These are phyloP conservation scores for Kwoniella botswanensis DNA, from an alignment of 768 basidiomycete species.

Conservation along the genomic window DNA sequence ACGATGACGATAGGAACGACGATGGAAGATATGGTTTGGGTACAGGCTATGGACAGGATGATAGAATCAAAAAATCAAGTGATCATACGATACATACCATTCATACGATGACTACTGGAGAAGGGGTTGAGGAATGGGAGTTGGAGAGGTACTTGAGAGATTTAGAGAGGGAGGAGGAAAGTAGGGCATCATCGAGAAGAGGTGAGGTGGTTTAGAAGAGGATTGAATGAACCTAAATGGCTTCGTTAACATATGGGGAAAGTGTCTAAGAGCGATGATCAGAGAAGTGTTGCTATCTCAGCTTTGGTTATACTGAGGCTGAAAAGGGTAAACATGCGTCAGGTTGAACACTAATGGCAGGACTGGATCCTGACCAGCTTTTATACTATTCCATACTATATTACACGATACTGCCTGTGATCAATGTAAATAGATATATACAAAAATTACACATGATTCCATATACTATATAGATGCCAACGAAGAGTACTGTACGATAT, in stretches of 20 bases:
- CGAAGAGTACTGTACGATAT: too few relatives aligned
- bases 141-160: conserved; percentile 34
- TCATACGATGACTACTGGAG: conserved; percentile 23
- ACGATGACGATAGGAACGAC: conserved; percentile 1
- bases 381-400: too few relatives aligned
- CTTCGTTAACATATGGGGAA: too few relatives aligned
- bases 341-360: neutral
- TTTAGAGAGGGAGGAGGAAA: conserved; percentile 12
- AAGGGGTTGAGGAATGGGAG: conserved; percentile 38
- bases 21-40: neutral
- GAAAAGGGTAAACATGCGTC: neutral
- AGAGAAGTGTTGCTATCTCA: too few relatives aligned
- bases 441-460: too few relatives aligned
- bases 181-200: neutral
- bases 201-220: neutral
- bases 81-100: conserved; percentile 14
- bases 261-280: too few relatives aligned
- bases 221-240: neutral
- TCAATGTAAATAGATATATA: too few relatives aligned
- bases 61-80: neutral
- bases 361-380: neutral
- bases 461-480: too few relatives aligned
- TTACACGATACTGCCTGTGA: too few relatives aligned
- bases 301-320: too few relatives aligned
- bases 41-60: neutral